Evolutionary conservation across 345 rosid species (phyloP).

Genomic region (Noccaea caerulescens): DNA sequence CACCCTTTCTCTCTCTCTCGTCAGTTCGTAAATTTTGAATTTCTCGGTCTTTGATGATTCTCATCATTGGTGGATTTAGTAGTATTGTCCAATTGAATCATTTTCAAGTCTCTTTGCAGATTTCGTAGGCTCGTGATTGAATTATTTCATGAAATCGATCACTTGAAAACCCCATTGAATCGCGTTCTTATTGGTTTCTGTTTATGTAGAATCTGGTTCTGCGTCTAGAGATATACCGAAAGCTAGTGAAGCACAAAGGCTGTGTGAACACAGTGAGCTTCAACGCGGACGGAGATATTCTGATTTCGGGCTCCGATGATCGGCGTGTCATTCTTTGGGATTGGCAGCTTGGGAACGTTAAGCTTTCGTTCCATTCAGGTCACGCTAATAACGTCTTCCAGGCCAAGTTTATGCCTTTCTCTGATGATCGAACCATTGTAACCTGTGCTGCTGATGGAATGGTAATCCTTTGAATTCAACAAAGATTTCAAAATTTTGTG

Average conservation of each 20-base stretch:
- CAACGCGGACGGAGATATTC: slow-evolving; percentile 59
- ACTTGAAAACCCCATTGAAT: not conserved
- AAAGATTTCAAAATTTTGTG: not conserved
- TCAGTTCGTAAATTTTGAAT: not conserved
- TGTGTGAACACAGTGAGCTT: slow-evolving; percentile 86
- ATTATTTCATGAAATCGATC: not conserved
- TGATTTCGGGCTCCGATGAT: slow-evolving; percentile 93
- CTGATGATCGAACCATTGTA: slow-evolving; percentile 79
- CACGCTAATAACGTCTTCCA: slow-evolving; percentile 79
- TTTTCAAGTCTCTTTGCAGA: not conserved
- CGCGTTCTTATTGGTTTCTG: not conserved
- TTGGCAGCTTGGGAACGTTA: slow-evolving; percentile 68
- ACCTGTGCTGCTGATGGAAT: slow-evolving; percentile 95
- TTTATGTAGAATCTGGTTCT: slow-evolving; percentile 66
- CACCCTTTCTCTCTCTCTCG: too few relatives aligned
- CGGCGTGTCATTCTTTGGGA: slow-evolving; percentile 71
- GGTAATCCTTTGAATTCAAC: slow-evolving; percentile 45
- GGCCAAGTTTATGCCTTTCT: slow-evolving; percentile 79
- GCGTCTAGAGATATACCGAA: slow-evolving; percentile 60
- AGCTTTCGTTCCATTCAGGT: slow-evolving; percentile 73
- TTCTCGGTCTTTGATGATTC: not conserved
- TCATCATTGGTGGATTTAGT: slow-evolving; percentile 6
- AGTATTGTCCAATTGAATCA: slow-evolving; percentile 1
- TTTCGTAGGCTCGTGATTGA: not conserved
- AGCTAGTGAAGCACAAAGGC: slow-evolving; percentile 73